These are phyloP conservation scores for Tulasnella sp. DNA, from an alignment of 768 basidiomycete genomes.

Conservation along the genomic window DNA sequence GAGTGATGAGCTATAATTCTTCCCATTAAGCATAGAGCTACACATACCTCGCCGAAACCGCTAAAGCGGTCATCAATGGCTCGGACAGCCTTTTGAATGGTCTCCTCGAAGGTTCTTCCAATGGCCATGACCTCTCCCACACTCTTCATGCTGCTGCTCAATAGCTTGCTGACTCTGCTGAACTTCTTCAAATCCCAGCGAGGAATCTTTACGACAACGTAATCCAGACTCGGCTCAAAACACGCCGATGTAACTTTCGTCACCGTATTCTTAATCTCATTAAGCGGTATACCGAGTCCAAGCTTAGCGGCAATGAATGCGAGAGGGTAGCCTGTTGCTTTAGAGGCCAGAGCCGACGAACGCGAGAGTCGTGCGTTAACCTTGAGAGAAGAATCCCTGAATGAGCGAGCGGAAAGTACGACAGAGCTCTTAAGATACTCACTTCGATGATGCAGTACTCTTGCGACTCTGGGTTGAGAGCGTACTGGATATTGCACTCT, in stretches of 20 bases:
- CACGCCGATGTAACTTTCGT: slow-evolving; percentile 95
- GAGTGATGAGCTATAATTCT: not conserved
- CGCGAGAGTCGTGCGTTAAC: slow-evolving; percentile 97
- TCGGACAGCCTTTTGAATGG: slow-evolving; percentile 94
- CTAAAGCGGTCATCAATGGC: slow-evolving; percentile 92
- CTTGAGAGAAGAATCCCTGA: slow-evolving; percentile 24
- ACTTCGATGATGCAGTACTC: slow-evolving; percentile 99
- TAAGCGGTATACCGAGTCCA: slow-evolving; percentile 91
- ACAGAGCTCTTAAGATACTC: not conserved
- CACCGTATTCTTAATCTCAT: slow-evolving; percentile 96
- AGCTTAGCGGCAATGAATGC: slow-evolving; percentile 98
- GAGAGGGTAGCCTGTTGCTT: slow-evolving; percentile 95
- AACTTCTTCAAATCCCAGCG: slow-evolving; percentile 99
- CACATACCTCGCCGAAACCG: slow-evolving; percentile 75
- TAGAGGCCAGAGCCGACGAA: slow-evolving; percentile 94
- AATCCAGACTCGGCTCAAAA: slow-evolving; percentile 97
- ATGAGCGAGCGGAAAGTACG: not conserved
- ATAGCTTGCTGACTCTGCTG: slow-evolving; percentile 75
- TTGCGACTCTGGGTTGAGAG: slow-evolving; percentile 85
- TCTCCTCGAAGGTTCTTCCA: slow-evolving; percentile 96
- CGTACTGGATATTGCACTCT: slow-evolving; percentile 99
- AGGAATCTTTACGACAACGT: slow-evolving; percentile 96
- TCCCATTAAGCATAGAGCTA: slow-evolving; percentile 3
- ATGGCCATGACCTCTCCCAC: slow-evolving; percentile 99
- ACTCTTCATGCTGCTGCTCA: slow-evolving; percentile 97